Evolutionary conservation across 805 yeast species (phyloP), one percentile per base, ranked within the genome.

Genomic region (Dipodascus albidus): DNA sequence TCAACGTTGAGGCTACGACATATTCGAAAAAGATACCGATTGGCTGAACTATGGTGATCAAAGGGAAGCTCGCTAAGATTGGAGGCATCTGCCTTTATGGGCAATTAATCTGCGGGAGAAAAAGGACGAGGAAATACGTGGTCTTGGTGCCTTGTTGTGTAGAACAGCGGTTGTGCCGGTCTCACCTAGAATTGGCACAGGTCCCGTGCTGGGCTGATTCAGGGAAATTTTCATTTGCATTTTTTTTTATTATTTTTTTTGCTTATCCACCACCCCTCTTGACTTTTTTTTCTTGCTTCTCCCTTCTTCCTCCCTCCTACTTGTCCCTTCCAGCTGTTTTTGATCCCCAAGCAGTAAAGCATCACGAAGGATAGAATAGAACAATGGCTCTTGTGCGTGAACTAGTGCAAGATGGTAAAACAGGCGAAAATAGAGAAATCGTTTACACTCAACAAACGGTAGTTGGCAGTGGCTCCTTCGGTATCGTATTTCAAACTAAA

Each of bases 401-500:
- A 65, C 78, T 75, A 53, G 93, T 82, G 55, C 79, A 77, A 60
- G 84, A 84, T 61, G 90, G 91, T 47, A 82, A 76, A 63, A 79
- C 83, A 6, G 88, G 85, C 53, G 81, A 80, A 57, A 62, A 73
- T 27, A 73, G 74, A 51, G 77, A 79, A 51, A 78, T 91, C 53
- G 80, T 82, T 50, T 88, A 87, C 70, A 84, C 90, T 17, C 88
- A 84, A 62, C 79, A 87, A 44, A 85, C 87, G 60, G 89, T 90
- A 77, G 93, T 91, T 47, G 99, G 99, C n/a, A 95, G 87, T 69
- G 99, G 99, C 9, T 90, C 98, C n/a, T 93, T 93, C 72, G 99
- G 99, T 1, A 90, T 89, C 33, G 99, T 93, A n/a, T 89, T 88
- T 66, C 93, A 87, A 60, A 88, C 96, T 3, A 81, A 79, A 55